These are phyloP conservation scores for Isabelozyma heimii DNA, from an alignment of 805 yeast species.

Conservation along the genomic window DNA sequence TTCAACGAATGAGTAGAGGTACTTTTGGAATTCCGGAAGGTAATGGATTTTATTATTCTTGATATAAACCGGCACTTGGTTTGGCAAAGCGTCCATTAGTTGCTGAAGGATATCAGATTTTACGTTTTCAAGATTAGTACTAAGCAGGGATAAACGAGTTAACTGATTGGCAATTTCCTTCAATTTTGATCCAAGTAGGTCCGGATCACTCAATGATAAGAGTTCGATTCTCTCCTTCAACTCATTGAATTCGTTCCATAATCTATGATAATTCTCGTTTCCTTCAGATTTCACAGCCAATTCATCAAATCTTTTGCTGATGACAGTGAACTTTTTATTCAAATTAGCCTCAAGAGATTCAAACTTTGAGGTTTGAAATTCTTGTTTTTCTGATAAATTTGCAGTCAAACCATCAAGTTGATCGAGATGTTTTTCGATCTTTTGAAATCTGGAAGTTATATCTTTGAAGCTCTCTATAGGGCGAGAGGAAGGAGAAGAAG, in stretches of 20 bases:
- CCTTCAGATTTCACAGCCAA: conserved; percentile 2
- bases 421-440: conserved; percentile 6
- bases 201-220: conserved; percentile 1
- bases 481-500: background rate
- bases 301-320: conserved; percentile 10
- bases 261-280: conserved; percentile 1
- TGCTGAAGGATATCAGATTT: conserved; percentile 16
- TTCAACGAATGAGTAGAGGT: conserved; percentile 30
- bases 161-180: conserved; percentile 13
- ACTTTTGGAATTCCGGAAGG: conserved; percentile 37
- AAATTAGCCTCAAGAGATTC: conserved; percentile 10
- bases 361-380: conserved; percentile 13
- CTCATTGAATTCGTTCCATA: conserved; percentile 10
- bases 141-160: conserved; percentile 9
- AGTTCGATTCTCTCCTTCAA: conserved; percentile 7
- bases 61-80: conserved; percentile 28
- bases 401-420: conserved; percentile 11
- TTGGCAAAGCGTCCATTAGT: conserved; percentile 22
- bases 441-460: conserved; percentile 5
- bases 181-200: conserved; percentile 11
- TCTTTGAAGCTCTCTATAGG: background rate
- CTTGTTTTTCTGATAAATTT: conserved; percentile 16
- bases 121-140: conserved; percentile 9
- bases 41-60: conserved; percentile 34
- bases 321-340: conserved; percentile 12